phyloP scores from a whole-genome alignment of 129 eudicot species.

The Escallonia herrerae region DNA sequence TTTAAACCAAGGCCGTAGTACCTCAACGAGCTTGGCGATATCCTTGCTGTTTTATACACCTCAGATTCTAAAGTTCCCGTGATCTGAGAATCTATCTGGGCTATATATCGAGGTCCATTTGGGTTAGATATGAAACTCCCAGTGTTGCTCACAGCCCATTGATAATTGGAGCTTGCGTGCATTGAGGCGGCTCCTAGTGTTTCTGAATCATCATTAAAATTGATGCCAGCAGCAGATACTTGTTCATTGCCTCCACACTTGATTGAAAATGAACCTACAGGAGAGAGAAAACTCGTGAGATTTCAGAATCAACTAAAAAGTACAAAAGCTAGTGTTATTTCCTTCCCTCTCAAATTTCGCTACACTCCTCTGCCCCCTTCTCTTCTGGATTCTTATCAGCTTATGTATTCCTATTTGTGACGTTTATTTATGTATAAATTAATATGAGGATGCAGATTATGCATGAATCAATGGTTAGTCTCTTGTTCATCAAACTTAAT shows the following conservation, averaged over 20 bases:
- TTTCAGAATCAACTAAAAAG: background rate
- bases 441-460: too few relatives aligned
- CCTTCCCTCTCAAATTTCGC: too few relatives aligned
- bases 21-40: conserved; percentile 60
- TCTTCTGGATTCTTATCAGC: too few relatives aligned
- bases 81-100: conserved; percentile 50
- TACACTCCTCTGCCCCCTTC: too few relatives aligned
- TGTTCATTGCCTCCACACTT: conserved; percentile 58
- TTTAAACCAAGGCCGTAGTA: conserved; percentile 61
- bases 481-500: too few relatives aligned
- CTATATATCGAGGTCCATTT: conserved; percentile 40
- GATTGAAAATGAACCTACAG: conserved; percentile 53
- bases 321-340: too few relatives aligned
- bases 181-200: conserved; percentile 57
- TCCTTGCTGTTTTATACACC: conserved; percentile 60
- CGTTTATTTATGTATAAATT: too few relatives aligned
- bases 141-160: conserved; percentile 66
- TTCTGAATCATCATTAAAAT: conserved; percentile 56
- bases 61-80: conserved; percentile 59
- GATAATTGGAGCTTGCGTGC: conserved; percentile 30
- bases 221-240: conserved; percentile 37
- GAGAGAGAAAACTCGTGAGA: background rate
- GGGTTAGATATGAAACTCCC: conserved; percentile 61
- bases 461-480: too few relatives aligned
- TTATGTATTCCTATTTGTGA: too few relatives aligned